These are phyloP conservation scores for Cryptosporidium sp. DNA, from an alignment of 169 alveolate genomes.

Conservation along the genomic window DNA sequence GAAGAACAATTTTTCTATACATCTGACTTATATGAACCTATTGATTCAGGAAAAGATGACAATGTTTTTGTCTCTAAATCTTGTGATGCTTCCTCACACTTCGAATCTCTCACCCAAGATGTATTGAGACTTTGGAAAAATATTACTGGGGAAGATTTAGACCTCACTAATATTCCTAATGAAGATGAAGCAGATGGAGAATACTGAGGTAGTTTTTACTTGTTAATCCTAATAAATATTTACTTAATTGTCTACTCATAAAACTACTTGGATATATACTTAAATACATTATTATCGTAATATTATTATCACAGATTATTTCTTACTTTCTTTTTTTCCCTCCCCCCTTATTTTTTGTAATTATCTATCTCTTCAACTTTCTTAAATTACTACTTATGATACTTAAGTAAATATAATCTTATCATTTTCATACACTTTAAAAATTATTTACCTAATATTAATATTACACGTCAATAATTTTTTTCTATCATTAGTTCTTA, in stretches of 20 bases:
- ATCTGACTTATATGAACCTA: conserved; percentile 91
- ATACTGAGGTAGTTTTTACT: neutral
- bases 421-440: no score
- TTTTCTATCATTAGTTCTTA: no score
- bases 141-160: conserved; percentile 83
- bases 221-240: neutral
- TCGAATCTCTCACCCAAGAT: conserved; percentile 96
- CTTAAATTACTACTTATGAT: neutral
- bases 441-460: no score
- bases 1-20: conserved; percentile 92
- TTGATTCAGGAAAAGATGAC: conserved; percentile 88
- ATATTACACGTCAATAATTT: no score
- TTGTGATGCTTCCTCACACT: conserved; percentile 97
- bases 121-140: conserved; percentile 85
- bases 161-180: conserved; percentile 57
- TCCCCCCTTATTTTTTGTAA: no score
- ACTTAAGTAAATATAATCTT: no score
- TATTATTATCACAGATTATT: neutral
- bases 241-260: no score
- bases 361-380: neutral
- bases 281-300: no score
- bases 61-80: conserved; percentile 92
- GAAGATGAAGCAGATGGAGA: conserved; percentile 28
- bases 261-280: neutral
- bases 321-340: no score